Base-by-base conservation (phyloP, 2,329 filamentous ascomycete species). In the Daldinia sp. region DNA sequence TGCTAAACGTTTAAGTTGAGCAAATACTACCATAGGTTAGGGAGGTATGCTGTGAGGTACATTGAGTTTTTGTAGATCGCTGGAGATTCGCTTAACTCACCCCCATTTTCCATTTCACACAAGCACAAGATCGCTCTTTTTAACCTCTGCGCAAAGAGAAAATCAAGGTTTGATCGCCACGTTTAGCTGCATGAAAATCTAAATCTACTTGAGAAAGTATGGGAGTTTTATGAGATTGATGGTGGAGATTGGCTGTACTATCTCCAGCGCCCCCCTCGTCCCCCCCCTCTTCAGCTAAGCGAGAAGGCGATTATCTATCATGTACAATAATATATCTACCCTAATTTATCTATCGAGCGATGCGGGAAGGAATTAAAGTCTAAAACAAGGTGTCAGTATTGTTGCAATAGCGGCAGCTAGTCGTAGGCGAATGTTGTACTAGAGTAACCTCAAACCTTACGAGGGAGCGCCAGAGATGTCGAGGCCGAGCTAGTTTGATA, bases 331-430 rank as follows among this genome's bases (percentile, higher is more conserved):
- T 35, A 35, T 35, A 35, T 35, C 33, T 23, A 23, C 20, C 20
- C 20, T 23, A 23, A 23, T 23, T 23, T 35, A 33, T 48, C 44
- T 65, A 55, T 62, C 44, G 58, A 53, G 46, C 26, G 20, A 56
- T 64, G 65, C 53, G 57, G 57, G 64, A 70, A 61, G 60, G 53
- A 68, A 68, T 54, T 65, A 68, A 60, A 65, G 61, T 67, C 60
- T 68, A 65, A 70, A 70, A 70, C 68, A 70, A 68, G 60, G 68
- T 70, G 64, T 68, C 58, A 70, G 55, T 70, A 39, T 39, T 59
- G 64, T 67, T 64, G 64, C 61, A 57, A 70, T 70, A 68, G 68
- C 64, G 60, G 68, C 54, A 60, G 60, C 57, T 68, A 48, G 53
- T 53, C 44, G 37, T 42, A 58, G 23, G 46, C 54, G 15, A 57